A percentile compares a stretch with the other conserved stretches of the same genome.
Evolutionary conservation across 75 land plant genomes (phyloP).

Genomic region (Gnetum montanum): DNA sequence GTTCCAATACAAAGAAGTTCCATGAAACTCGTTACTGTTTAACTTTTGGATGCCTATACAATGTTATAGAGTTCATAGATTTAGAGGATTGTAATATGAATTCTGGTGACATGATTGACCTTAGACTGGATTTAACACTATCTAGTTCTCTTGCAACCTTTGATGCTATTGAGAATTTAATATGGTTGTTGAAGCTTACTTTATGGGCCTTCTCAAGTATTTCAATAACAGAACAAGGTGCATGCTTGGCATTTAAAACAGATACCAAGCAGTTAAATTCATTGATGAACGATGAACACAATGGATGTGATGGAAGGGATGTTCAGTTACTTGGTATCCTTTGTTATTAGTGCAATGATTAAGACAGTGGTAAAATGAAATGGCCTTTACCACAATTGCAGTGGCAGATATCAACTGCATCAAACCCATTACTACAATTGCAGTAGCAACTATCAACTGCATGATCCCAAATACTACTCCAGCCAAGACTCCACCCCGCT

Average conservation of each 20-base stretch:
- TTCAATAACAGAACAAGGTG: constrained; percentile 6
- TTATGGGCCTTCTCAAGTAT: constrained; percentile 42
- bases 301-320: constrained; percentile 39
- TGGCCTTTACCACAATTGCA: not conserved
- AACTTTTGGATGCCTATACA: constrained; percentile 33
- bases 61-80: constrained; percentile 29
- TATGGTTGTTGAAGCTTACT: constrained; percentile 26
- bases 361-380: constrained; percentile 1
- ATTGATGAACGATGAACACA: constrained; percentile 5
- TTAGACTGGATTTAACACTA: constrained; percentile 44
- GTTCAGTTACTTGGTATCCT: constrained; percentile 58
- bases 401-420: not conserved
- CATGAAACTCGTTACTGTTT: constrained; percentile 68
- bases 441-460: too few relatives aligned
- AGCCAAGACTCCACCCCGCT: too few relatives aligned
- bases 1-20: constrained; percentile 52
- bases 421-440: constrained; percentile 23
- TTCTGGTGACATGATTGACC: constrained; percentile 15
- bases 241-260: constrained; percentile 3
- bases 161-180: constrained; percentile 25
- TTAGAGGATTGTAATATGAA: constrained; percentile 10
- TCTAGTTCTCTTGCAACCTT: constrained; percentile 48
- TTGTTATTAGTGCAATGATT: constrained; percentile 45
- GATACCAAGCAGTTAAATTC: not conserved
- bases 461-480: too few relatives aligned